Evolutionary conservation across 352 stramenopile species (phyloP).

Genomic region (Pythium aquatile): DNA sequence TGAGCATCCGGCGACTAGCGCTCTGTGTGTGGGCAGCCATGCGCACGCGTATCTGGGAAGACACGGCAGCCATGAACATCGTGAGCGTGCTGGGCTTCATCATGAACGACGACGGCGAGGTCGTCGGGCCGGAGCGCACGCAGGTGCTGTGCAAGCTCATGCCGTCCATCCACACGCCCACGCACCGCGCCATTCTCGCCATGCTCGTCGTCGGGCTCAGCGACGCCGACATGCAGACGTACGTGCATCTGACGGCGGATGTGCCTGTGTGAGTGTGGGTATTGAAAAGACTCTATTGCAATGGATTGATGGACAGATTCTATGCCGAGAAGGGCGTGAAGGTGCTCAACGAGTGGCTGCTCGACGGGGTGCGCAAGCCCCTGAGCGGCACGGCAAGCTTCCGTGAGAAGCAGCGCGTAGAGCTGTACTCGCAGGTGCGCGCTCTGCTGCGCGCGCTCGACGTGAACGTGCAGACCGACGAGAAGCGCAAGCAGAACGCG

Average conservation of each 20-base stretch:
- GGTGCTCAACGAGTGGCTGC: conserved; percentile 73
- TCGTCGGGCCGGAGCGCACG: conserved; percentile 69
- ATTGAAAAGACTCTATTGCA: too few species aligned
- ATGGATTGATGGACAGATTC: conserved; percentile 37
- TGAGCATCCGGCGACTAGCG: background rate
- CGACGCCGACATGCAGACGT: conserved; percentile 71
- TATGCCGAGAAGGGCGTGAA: conserved; percentile 69
- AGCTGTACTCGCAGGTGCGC: conserved; percentile 79
- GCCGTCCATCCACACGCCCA: conserved; percentile 78
- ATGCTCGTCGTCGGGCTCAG: conserved; percentile 70
- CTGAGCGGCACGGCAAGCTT: conserved; percentile 20
- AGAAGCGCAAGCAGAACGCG: conserved; percentile 60
- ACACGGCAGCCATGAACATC: conserved; percentile 72
- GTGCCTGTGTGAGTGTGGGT: too few species aligned
- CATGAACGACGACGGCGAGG: conserved; percentile 79
- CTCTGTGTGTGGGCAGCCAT: conserved; percentile 30
- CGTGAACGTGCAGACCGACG: conserved; percentile 67
- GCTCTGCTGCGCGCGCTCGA: conserved; percentile 70
- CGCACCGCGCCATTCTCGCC: conserved; percentile 73
- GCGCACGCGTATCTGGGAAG: conserved; percentile 76
- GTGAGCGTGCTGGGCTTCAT: conserved; percentile 80
- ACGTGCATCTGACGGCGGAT: background rate
- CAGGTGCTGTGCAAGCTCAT: conserved; percentile 82
- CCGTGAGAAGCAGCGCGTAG: conserved; percentile 63
- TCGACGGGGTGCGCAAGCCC: conserved; percentile 41